Evolutionary conservation across 176 grass and related monocot genomes (phyloP).

Genomic region (Oryza punctata): DNA sequence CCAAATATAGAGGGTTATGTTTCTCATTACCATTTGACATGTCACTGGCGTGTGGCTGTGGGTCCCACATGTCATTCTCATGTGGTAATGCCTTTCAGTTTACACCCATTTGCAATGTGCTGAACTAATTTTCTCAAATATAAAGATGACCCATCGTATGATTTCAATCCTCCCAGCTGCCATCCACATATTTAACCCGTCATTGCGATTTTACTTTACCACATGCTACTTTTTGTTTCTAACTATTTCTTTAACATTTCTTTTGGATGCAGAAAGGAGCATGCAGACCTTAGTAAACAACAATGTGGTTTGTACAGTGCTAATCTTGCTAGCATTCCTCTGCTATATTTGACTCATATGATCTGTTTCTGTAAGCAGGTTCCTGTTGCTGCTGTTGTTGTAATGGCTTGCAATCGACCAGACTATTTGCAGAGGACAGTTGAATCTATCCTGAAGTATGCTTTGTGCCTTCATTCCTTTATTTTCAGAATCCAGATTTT

Average conservation of each 20-base stretch:
- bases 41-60: not conserved
- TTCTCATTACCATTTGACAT: not conserved
- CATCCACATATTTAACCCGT: not conserved
- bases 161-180: not conserved
- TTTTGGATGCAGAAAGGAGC: slow-evolving; percentile 73
- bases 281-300: slow-evolving; percentile 53
- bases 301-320: slow-evolving; percentile 57
- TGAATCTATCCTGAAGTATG: slow-evolving; percentile 93
- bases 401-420: slow-evolving; percentile 98
- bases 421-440: slow-evolving; percentile 96
- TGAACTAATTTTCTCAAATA: not conserved
- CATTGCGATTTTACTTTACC: not conserved
- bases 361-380: slow-evolving; percentile 48
- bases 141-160: not conserved
- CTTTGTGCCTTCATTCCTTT: slow-evolving; percentile 4
- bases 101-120: not conserved
- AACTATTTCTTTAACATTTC: slow-evolving; percentile 36
- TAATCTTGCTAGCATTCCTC: slow-evolving; percentile 18
- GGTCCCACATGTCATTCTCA: not conserved
- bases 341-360: slow-evolving; percentile 24
- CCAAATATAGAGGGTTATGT: not conserved
- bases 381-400: slow-evolving; percentile 89
- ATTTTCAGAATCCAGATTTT: not conserved
- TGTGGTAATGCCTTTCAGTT: not conserved
- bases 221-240: not conserved